Base-by-base conservation (phyloP, 768 basidiomycete genomes). In the Pleurotus eryngii region DNA sequence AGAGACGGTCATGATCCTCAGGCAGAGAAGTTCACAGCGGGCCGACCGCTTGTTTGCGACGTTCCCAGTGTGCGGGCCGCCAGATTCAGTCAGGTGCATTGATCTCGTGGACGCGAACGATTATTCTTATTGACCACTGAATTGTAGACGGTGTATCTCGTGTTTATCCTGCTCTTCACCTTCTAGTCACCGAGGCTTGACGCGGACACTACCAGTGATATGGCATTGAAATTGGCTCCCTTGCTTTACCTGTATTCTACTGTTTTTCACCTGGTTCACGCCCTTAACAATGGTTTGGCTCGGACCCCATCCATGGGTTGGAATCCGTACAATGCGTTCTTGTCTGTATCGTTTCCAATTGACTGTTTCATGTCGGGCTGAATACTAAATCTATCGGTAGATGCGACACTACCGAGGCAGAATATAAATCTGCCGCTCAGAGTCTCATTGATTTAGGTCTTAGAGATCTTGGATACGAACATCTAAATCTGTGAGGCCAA, bases 291-390 rank as follows among this genome's bases (percentile, higher is more conserved):
- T 70, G 75, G 76, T 15, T 65, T 78, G 18, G 76, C 74, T 0
- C 60, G 61, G 22, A 79, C 72, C 11, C 78, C 78, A 9, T 70
- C 77, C 2, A 78, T 80, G 77, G 78, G 78, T 5, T 80, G 73
- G 71, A 80, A 79, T 57, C 74, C 78, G 0, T 79, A 79, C 64
- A 80, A 80, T 58, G 76, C 75, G 7, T 80, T 77, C 59, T 62
- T 61, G 79, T 78, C 57, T 54, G 74, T 68, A 3, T 35, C 35
- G 18, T 37, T 37, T 42, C 2, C 14, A 53, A 27, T 11, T 30
- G 37, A 30, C 30, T 4, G 22, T 46, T n/a, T 6, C n/a, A 20
- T 7, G 38, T 0, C 56, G 37, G 12, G n/a, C n/a, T 4, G 37
- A 15, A 5, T 12, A 42, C 5, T 27, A 27, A 5, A 42, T 57